Base-by-base conservation (phyloP, 2,329 filamentous ascomycete species). In the Sarocladium strictum region DNA sequence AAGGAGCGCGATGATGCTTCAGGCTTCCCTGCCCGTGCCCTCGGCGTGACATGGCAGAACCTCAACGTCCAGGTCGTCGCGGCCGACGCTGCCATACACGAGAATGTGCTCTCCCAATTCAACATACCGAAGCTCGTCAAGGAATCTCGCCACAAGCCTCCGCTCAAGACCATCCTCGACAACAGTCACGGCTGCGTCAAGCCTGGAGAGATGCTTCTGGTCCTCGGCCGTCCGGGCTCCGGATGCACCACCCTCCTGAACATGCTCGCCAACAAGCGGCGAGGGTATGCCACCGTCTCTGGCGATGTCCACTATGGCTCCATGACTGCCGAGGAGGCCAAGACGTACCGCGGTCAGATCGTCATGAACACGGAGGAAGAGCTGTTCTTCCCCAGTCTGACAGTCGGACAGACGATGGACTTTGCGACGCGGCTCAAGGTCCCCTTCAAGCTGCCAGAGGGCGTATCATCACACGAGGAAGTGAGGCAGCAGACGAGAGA, bases 201-300 rank as follows among this genome's bases (percentile, higher is more conserved):
- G 58, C 76, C 73, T 41, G 83, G 84, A 5, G 83, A 87, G 71
- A 79, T 87, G 86, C 68, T 88, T 1, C 70, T 89, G 1, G 85
- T 89, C 0, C 72, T 89, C 0, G 86, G 86, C 2, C 76, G 85
- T 1, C 86, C 86, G 0, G 86, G 85, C 0, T 76, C 83, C 2
- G 86, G 86, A 32, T 90, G 87, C 65, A 88, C 86, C 0, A 87
- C 86, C 0, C 74, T 90, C 15, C 73, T 91, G 45, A 90, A 87
- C 61, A 75, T 87, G 61, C 73, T 90, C 4, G 76, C 84, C 52
- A 90, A 90, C 61, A 77, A 80, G 54, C 72, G 85, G 35, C 69
- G 67, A 4, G 85, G 85, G 2, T 89, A 79, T 59, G 73, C 76
- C 38, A 73, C 72, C 2, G 76, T 88, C 2, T 65, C 74, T 1